Evolutionary conservation across 345 rosid species (phyloP).

Genomic region (Corymbia maculata): DNA sequence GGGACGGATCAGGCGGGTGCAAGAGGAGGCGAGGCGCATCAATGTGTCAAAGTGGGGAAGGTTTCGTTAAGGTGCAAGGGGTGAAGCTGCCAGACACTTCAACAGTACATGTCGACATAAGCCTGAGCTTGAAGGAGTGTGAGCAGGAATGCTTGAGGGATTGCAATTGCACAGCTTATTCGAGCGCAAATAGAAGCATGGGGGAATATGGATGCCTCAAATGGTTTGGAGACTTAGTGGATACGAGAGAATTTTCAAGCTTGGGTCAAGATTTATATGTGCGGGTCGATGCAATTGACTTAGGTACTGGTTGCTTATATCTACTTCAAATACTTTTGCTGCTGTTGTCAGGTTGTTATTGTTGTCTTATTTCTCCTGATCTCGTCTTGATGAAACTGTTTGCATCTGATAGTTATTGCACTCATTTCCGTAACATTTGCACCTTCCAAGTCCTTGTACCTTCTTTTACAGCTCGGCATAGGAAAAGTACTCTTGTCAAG

Average conservation of each 20-base stretch:
- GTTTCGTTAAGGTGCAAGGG: constrained; percentile 25
- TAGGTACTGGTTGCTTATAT: neutral
- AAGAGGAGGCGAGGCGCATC: constrained; percentile 13
- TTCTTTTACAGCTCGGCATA: neutral
- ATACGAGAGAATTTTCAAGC: constrained; percentile 9
- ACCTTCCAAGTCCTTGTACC: neutral
- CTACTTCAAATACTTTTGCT: neutral
- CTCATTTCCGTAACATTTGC: neutral
- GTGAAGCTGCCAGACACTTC: constrained; percentile 2
- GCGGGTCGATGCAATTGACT: neutral
- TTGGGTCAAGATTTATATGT: neutral
- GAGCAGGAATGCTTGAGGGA: constrained; percentile 9
- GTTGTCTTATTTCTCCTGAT: neutral
- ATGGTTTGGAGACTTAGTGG: constrained; percentile 39
- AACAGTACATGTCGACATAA: neutral
- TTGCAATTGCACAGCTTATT: constrained; percentile 18
- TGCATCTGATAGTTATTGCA: neutral
- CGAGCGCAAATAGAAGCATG: constrained; percentile 2
- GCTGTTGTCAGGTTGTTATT: neutral
- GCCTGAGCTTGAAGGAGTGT: constrained; percentile 5
- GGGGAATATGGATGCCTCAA: constrained; percentile 37
- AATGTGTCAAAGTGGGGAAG: constrained; percentile 18
- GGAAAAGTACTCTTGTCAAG: neutral
- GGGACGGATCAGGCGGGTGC: constrained; percentile 41
- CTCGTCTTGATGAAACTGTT: neutral